Conservation (phyloP, 202 grass and related monocot genomes). For the Dendrocalamus latiflorus region DNA sequence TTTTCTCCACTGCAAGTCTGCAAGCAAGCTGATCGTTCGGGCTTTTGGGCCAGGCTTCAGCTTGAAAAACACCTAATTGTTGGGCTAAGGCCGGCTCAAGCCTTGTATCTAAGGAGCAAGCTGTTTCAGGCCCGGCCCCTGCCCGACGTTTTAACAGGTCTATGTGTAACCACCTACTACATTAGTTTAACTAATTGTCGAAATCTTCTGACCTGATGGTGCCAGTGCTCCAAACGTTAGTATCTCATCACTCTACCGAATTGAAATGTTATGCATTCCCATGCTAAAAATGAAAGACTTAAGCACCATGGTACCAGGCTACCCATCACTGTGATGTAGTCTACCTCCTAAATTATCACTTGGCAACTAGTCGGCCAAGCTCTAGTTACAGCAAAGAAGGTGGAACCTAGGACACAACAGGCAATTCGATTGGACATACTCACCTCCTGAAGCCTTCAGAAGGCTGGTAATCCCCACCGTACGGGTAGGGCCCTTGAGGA, state of each 20-base stretch:
- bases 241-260: background rate
- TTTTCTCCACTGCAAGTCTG: too few relatives aligned
- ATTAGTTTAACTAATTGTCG: background rate
- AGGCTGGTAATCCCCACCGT: slow-evolving; percentile 44
- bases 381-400: background rate
- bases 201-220: background rate
- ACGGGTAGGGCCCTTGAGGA: slow-evolving; percentile 46
- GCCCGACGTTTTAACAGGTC: too few relatives aligned
- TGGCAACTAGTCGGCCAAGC: background rate
- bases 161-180: background rate
- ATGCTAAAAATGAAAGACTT: background rate
- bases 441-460: slow-evolving; percentile 55
- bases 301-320: background rate
- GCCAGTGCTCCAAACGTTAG: background rate
- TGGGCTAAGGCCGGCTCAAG: too few relatives aligned
- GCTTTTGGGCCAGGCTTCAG: too few relatives aligned
- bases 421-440: background rate
- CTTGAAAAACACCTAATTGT: too few relatives aligned
- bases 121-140: too few relatives aligned
- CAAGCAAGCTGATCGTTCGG: too few relatives aligned
- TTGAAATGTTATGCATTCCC: background rate
- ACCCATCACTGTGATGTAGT: background rate
- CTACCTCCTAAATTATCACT: background rate
- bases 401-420: background rate
- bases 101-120: too few relatives aligned